Evolutionary conservation across 495 filamentous ascomycete species (phyloP).

Genomic region (Aspergillus heteromorphus): DNA sequence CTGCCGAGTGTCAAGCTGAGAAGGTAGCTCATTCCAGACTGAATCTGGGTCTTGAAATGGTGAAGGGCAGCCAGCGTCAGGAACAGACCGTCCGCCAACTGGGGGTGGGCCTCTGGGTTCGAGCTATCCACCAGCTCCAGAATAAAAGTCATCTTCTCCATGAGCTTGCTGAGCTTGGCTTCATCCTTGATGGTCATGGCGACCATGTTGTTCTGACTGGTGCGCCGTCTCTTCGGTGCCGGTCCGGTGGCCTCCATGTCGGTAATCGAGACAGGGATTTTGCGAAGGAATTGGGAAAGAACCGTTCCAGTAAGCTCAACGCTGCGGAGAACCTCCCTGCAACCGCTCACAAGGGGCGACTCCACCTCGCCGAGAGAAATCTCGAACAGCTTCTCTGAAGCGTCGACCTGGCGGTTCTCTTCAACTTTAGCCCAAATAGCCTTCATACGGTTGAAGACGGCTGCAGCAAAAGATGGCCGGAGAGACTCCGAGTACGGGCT

Average conservation of each 20-base stretch:
- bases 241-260: conserved; percentile 60
- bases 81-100: conserved; percentile 74
- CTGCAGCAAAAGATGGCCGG: conserved; percentile 50
- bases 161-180: conserved; percentile 52
- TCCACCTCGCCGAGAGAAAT: conserved; percentile 34
- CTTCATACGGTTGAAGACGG: conserved; percentile 59
- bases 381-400: conserved; percentile 58
- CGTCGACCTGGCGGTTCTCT: conserved; percentile 50
- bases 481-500: conserved; percentile 40
- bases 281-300: conserved; percentile 62
- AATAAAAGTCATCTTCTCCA: conserved; percentile 78
- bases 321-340: conserved; percentile 61
- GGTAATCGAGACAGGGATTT: conserved; percentile 56
- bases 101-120: conserved; percentile 60
- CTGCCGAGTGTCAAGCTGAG: conserved; percentile 72
- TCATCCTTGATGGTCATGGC: conserved; percentile 40
- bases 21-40: conserved; percentile 78
- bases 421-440: conserved; percentile 68
- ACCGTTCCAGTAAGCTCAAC: conserved; percentile 65
- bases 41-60: conserved; percentile 63
- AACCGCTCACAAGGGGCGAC: conserved; percentile 42
- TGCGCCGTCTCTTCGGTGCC: conserved; percentile 68
- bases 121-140: conserved; percentile 80
- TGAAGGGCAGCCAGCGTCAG: conserved; percentile 77
- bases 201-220: conserved; percentile 57